Evolutionary conservation across 495 filamentous ascomycete genomes (phyloP), one percentile per base, ranked within the genome.

Genomic region (Lophiostoma macrostomum): DNA sequence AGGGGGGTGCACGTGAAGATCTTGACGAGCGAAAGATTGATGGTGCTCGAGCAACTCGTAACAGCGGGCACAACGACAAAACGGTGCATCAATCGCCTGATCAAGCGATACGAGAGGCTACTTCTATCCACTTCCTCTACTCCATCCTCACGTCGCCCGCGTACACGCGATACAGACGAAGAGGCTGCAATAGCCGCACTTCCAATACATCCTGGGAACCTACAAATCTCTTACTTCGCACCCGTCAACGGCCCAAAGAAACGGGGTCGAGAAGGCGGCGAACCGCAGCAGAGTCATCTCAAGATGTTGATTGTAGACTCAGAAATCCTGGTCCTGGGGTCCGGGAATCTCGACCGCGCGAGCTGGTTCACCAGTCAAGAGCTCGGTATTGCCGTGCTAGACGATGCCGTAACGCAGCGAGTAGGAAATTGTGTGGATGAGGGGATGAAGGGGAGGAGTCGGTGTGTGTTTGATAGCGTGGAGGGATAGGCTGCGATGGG

Each of bases 361-460:
- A 86, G 82, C 61, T 88, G 83, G 82, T 87, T 74, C 58, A 88
- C 86, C 10, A 85, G 81, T 57, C 85, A 88, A 68, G 86, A 90
- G 68, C 68, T 88, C n/a, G 85, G 84, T 22, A 69, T 90, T 18
- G 73, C 83, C 20, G 78, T 89, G 45, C 72, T 83, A 22, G 74
- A 70, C 10, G 45, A 36, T 8, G 69, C 67, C 6, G 63, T 84
- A 38, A 78, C 74, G 18, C 59, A 34, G 6, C 51, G 42, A 10
- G 63, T 85, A n/a, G 69, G 58, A 45, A 50, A 48, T 3, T 63
- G 62, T 20, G 67, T 81, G 14, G 72, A 73, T 3, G 43, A 49
- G n/a, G 75, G 64, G 22, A 53, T 53, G 48, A 48, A 46, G 5
- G 55, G 47, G 7, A 38, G 55, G 16, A 22, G 8, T 2, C 45